These are phyloP conservation scores for Rhodamnia rubescens DNA, from an alignment of 345 rosid species.

Conservation along the genomic window DNA sequence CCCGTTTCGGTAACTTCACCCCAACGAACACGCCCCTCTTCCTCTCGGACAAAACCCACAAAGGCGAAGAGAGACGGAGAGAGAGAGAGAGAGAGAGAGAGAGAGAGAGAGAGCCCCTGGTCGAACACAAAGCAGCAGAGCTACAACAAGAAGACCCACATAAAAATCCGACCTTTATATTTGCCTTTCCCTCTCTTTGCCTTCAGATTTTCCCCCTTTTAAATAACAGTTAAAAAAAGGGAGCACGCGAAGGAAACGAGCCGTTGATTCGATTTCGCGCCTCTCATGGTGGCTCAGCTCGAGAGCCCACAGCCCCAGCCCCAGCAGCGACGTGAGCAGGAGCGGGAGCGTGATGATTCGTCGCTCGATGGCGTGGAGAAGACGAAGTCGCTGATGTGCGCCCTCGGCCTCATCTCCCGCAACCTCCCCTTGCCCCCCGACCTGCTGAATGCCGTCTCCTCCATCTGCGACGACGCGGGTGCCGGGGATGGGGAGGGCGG, in stretches of 20 bases:
- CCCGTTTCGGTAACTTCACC: not conserved
- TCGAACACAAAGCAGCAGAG: not conserved
- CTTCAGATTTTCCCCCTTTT: not conserved
- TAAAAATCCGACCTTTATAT: not conserved
- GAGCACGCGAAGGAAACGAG: not conserved
- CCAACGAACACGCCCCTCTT: not conserved
- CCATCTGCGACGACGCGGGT: slow-evolving; percentile 38
- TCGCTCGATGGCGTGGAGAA: slow-evolving; percentile 7
- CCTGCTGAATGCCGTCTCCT: slow-evolving; percentile 50
- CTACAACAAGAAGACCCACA: not conserved
- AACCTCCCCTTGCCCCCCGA: slow-evolving; percentile 84
- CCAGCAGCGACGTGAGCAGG: not conserved
- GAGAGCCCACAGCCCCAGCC: slow-evolving; percentile 27
- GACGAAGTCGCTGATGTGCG: slow-evolving; percentile 68
- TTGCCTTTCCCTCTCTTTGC: not conserved
- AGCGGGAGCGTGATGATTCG: not conserved
- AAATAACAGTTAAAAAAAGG: slow-evolving; percentile 1
- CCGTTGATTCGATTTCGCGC: slow-evolving; percentile 14
- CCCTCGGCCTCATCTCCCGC: slow-evolving; percentile 81
- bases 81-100: not conserved
- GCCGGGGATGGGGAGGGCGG: not conserved
- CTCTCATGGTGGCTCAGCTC: slow-evolving; percentile 65
- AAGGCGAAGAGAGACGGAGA: not conserved
- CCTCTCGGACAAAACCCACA: not conserved
- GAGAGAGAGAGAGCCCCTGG: not conserved